These are phyloP conservation scores for Mallotus nudiflorus DNA, from an alignment of 345 rosid species.

Conservation along the genomic window DNA sequence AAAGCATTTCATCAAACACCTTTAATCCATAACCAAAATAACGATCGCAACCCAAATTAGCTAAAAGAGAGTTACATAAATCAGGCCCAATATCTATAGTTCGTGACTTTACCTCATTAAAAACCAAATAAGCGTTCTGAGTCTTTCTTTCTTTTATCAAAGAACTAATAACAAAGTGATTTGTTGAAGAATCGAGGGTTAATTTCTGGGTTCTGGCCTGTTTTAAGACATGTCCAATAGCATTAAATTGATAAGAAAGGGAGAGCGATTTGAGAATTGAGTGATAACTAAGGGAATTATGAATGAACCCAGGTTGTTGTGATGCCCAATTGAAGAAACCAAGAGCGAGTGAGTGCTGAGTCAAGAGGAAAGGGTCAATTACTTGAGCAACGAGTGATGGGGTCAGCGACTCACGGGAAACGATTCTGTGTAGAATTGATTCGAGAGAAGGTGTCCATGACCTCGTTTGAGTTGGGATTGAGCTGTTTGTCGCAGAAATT, in stretches of 20 bases:
- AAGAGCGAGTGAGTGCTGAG: constrained; percentile 73
- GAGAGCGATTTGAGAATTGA: constrained; percentile 74
- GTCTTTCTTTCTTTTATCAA: constrained; percentile 45
- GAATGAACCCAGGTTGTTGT: constrained; percentile 77
- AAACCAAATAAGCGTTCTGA: constrained; percentile 62
- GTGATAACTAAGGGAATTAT: constrained; percentile 61
- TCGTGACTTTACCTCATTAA: constrained; percentile 40
- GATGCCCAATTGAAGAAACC: constrained; percentile 95
- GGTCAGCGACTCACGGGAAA: constrained; percentile 45
- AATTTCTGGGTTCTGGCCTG: constrained; percentile 52
- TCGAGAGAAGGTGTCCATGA: constrained; percentile 69
- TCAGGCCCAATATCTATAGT: constrained; percentile 43
- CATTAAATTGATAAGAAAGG: constrained; percentile 56
- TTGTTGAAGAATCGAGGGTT: constrained; percentile 53
- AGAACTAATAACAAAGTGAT: constrained; percentile 44
- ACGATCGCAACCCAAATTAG: constrained; percentile 59
- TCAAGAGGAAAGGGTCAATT: constrained; percentile 69
- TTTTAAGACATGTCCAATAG: constrained; percentile 57
- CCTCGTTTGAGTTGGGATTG: constrained; percentile 41
- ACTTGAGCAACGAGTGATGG: constrained; percentile 72
- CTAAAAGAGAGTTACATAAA: constrained; percentile 69
- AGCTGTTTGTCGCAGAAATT: constrained; percentile 44
- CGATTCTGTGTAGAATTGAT: constrained; percentile 58
- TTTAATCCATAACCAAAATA: constrained; percentile 44
- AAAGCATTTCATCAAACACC: constrained; percentile 66